Base-by-base conservation (phyloP, 352 stramenopile species). In the Phytophthora parvispora region DNA sequence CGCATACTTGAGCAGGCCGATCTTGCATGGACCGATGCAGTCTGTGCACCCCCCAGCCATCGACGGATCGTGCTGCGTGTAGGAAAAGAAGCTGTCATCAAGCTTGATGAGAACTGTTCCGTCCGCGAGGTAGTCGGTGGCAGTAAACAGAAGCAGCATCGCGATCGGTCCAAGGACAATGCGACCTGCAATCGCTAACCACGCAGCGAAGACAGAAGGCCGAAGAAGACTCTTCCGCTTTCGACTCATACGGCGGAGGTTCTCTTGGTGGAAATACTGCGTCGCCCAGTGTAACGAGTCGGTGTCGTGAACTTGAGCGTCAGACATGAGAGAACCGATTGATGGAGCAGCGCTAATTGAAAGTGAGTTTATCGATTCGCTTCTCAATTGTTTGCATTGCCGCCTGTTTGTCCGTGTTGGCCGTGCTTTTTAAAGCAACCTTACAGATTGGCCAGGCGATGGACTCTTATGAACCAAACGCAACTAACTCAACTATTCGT, bases 41-140 rank as follows among this genome's bases (percentile, higher is more conserved):
- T 29, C 59, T n/a, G 27, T 43, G 20, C 65, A 73, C 1, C 50
- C 65, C 15, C 59, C 58, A 45, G 50, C 42, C 65, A 69, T 64
- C 12, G 56, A 56, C 20, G 57, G n/a, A 47, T 73, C 65, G 3
- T 64, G 38, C 16, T 67, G 25, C 2, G 58, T 61, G 36, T 56
- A 73, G 10, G 59, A 32, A 27, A 73, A 73, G 51, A 69, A 73
- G 52, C 65, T 68, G 34, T 51, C 34, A 10, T 69, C 50, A 7
- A 60, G 22, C 7, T 56, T 50, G 18, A 69, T 56, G 45, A 69
- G 65, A 22, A 73, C 43, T 1, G 25, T 49, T 16, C 51, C 65
- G 15, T 50, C 24, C 1, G 65, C 54, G 6, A 72, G 36, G 18
- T 72, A 72, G 2, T 38, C 32, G 24, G 58, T 53, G 18, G 38